Conservation (phyloP, 139 green algal species). For the Picochlorum costavermella region DNA sequence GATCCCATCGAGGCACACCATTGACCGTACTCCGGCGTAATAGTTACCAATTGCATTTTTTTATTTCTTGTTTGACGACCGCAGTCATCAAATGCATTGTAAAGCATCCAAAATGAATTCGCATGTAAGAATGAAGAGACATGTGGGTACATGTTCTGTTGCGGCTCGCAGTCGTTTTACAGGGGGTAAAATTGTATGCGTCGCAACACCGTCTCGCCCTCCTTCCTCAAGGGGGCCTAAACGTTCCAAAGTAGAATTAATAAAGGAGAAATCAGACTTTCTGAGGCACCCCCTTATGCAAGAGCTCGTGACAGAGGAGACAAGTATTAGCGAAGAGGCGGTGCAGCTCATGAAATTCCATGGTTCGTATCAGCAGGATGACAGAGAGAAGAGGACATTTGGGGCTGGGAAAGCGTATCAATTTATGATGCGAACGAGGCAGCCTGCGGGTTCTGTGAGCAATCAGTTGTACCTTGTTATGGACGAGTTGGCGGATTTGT, state of each 20-base stretch:
- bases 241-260: constrained; percentile 85
- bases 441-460: constrained; percentile 78
- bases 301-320: constrained; percentile 73
- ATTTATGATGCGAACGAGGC: constrained; percentile 99
- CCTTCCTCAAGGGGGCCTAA: constrained; percentile 61
- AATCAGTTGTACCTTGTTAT: constrained; percentile 97
- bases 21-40: too few species aligned
- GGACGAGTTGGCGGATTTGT: constrained; percentile 97
- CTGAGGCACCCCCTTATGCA: constrained; percentile 95
- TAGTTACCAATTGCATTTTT: too few species aligned
- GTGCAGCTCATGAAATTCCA: constrained; percentile 99
- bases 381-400: constrained; percentile 89
- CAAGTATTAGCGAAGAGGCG: constrained; percentile 78
- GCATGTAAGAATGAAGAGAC: too few species aligned
- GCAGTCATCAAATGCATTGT: too few species aligned
- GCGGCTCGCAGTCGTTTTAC: too few species aligned
- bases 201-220: constrained; percentile 61
- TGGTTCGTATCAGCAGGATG: constrained; percentile 93
- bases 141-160: too few species aligned
- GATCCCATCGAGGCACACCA: too few species aligned
- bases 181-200: constrained; percentile 10
- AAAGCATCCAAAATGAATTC: too few species aligned
- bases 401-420: constrained; percentile 92
- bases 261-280: constrained; percentile 96
- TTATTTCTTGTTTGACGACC: too few species aligned